Conservation (phyloP, 2,329 filamentous ascomycete genomes). For the Alternaria brassicae region DNA sequence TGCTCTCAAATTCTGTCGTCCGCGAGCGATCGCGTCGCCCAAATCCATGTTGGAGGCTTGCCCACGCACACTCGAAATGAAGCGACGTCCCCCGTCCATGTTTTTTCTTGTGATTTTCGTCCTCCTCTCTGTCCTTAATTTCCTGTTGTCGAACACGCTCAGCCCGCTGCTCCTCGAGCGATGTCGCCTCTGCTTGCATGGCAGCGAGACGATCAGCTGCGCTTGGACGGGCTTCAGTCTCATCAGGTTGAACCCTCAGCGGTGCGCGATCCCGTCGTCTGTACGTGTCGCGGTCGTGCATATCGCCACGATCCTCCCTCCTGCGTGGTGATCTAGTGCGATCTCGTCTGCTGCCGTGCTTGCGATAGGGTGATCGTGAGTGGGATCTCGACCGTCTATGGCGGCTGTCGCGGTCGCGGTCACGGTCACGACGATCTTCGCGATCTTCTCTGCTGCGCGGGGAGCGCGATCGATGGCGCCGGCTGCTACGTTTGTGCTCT, state of each 20-base stretch:
- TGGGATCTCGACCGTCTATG: conserved; percentile 31
- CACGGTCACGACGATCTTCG: conserved; percentile 23
- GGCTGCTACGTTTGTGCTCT: conserved; percentile 33
- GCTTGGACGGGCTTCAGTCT: conserved; percentile 22
- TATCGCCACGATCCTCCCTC: conserved; percentile 22
- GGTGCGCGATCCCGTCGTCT: conserved; percentile 32
- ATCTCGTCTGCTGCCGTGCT: conserved; percentile 11
- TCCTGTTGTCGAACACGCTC: conserved; percentile 44
- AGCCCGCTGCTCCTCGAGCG: conserved; percentile 42
- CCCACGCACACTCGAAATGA: conserved; percentile 33
- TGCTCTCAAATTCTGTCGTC: conserved; percentile 27
- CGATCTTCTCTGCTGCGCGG: conserved; percentile 40
- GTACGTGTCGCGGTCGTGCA: conserved; percentile 22
- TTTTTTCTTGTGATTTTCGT: conserved; percentile 32
- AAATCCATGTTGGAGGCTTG: conserved; percentile 37
- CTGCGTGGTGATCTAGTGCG: conserved; percentile 33
- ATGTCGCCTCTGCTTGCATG: conserved; percentile 46
- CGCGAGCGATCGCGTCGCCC: conserved; percentile 39
- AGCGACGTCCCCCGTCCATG: conserved; percentile 35
- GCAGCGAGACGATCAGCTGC: conserved; percentile 41
- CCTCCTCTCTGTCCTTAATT: conserved; percentile 44
- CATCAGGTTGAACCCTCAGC: conserved; percentile 15
- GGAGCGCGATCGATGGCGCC: conserved; percentile 48
- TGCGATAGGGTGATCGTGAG: conserved; percentile 20
- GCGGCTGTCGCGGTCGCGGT: conserved; percentile 26